Base-by-base conservation (phyloP, 768 basidiomycete species). In the Nidula microcarpa region DNA sequence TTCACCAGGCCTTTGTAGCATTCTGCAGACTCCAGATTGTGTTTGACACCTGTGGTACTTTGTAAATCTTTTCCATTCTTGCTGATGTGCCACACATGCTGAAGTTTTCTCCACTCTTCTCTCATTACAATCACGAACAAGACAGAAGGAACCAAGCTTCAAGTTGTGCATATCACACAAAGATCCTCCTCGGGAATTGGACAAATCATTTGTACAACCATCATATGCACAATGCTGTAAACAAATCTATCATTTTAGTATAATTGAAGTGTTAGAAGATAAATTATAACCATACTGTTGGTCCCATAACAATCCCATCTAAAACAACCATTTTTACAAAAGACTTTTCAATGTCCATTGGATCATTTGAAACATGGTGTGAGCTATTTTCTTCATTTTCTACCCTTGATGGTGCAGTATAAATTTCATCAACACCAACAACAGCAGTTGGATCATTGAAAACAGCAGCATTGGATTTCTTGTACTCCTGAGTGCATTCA, bases 91-190 rank as follows among this genome's bases (percentile, higher is more conserved):
- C 53, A 57, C 41, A 47, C 45, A 33, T 47, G 32, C 33, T 62
- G 54, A 51, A 60, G 62, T 17, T 52, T 33, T 51, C 57, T n/a
- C 51, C 3, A 35, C 50, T 58, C 30, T 58, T 51, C 18, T 58
- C 46, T 48, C 9, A 39, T 39, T 39, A 39, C 37, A 39, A 39
- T 39, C 37, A 8, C n/a, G 8, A 39, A 39, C 37, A 8, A 8
- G 8, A n/a, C 37, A 39, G 8, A 8, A 8, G 8, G n/a, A 8
- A 39, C 37, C 37, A 39, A 8, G n/a, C n/a, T 39, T 39, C 8
- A 8, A n/a, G 9, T 39, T n/a, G n/a, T 39, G 37, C 8, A 8
- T 8, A 8, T 39, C 37, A 39, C 37, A 39, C 8, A 39, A 39
- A 8, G n/a, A 8, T n/a, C 37, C 37, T 39, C 37, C 37, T 39